Conservation (phyloP, 805 yeast genomes). For the Lachancea mirantina region DNA sequence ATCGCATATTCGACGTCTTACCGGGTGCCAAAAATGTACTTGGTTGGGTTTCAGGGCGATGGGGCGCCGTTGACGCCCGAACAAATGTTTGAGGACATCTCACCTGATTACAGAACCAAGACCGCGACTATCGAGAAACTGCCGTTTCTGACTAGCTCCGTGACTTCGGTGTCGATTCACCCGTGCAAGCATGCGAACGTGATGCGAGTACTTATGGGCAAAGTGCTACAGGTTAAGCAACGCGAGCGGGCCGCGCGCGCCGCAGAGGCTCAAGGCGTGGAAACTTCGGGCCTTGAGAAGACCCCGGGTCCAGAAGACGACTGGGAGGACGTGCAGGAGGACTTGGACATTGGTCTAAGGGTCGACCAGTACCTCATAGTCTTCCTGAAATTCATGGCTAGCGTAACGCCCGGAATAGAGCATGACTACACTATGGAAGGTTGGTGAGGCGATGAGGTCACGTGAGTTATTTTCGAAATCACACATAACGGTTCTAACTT, state of each 20-base stretch:
- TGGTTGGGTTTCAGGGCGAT: conserved; percentile 76
- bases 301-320: conserved; percentile 36
- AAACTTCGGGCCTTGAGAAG: conserved; percentile 21
- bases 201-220: conserved; percentile 78
- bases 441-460: no score
- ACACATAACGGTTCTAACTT: no score
- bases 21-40: conserved; percentile 89
- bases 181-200: conserved; percentile 95
- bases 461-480: no score
- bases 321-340: conserved; percentile 48
- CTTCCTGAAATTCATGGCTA: conserved; percentile 87
- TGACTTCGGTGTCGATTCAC: conserved; percentile 72
- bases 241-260: conserved; percentile 38
- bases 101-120: conserved; percentile 86
- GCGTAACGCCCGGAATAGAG: conserved; percentile 96
- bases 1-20: conserved; percentile 92
- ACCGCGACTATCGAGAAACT: conserved; percentile 94
- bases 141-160: conserved; percentile 70
- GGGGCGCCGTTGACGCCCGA: conserved; percentile 84
- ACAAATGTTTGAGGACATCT: conserved; percentile 91
- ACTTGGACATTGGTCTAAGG: conserved; percentile 46
- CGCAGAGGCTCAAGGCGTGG: conserved; percentile 43
- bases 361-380: conserved; percentile 89
- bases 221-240: conserved; percentile 50
- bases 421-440: conserved; percentile 99